Percentiles rank a stretch among this genome's conserved stretches.
phyloP scores from a whole-genome alignment of 768 basidiomycete genomes.

The Suillus discolor region DNA sequence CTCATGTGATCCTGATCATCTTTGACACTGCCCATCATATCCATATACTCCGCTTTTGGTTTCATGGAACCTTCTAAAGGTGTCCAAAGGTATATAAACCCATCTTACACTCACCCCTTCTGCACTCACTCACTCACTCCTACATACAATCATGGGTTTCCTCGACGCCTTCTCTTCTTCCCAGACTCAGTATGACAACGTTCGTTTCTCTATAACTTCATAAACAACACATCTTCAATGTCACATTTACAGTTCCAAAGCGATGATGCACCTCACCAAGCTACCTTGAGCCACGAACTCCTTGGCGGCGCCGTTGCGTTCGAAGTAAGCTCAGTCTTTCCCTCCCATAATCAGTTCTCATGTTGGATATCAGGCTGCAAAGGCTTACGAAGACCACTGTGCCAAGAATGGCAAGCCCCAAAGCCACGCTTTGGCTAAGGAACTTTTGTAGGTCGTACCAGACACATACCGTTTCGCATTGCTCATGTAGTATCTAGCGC shows the following conservation, averaged over 20 bases:
- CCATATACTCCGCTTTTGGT: conserved; percentile 7
- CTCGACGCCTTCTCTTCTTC: background rate
- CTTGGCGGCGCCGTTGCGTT: conserved; percentile 13
- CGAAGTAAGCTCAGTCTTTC: conserved; percentile 6
- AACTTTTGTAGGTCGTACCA: conserved; percentile 10
- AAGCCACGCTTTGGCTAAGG: conserved; percentile 16
- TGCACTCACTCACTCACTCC: background rate
- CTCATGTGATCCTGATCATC: conserved; percentile 6
- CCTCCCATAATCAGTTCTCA: background rate
- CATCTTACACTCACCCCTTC: background rate
- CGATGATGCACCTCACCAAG: conserved; percentile 7
- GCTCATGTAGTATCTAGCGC: conserved; percentile 8
- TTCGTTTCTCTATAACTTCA: background rate
- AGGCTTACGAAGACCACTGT: conserved; percentile 16
- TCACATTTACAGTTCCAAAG: background rate
- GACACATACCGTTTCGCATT: background rate
- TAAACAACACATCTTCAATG: background rate
- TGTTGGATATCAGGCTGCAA: conserved; percentile 12
- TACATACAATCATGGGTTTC: conserved; percentile 12
- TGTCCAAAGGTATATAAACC: conserved; percentile 9
- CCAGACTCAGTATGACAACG: background rate
- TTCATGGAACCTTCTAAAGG: background rate
- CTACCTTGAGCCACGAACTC: conserved; percentile 6
- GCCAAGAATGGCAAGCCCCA: conserved; percentile 7
- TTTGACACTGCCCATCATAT: conserved; percentile 2